Conservation (phyloP, 2,329 filamentous ascomycete species). For the Aspergillus udagawae region DNA sequence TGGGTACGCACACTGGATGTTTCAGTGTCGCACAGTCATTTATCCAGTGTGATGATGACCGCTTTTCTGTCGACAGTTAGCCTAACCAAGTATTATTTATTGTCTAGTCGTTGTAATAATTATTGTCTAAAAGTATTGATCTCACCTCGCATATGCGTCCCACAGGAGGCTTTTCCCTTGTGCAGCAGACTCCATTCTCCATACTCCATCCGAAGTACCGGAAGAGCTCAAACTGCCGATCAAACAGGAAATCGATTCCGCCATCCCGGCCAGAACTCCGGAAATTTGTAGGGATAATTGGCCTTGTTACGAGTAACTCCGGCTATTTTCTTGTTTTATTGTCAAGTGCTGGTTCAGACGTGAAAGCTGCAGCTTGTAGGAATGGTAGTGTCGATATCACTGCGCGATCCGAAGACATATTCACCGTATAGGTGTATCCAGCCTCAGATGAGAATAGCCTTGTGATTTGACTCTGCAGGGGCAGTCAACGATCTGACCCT, state of each 20-base stretch:
- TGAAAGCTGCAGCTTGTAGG: too few species aligned
- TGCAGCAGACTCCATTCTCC: too few species aligned
- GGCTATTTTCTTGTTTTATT: not conserved
- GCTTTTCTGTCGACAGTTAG: not conserved
- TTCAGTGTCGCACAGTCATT: not conserved
- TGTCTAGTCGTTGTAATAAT: not conserved
- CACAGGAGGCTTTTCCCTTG: not conserved
- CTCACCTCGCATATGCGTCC: not conserved
- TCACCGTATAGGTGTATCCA: too few species aligned
- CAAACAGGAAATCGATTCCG: too few species aligned
- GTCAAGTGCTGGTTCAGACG: too few species aligned
- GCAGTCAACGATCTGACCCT: too few species aligned
- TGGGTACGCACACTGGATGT: not conserved
- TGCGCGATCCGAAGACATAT: too few species aligned
- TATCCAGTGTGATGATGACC: not conserved
- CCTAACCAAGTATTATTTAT: not conserved
- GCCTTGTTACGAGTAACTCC: too few species aligned
- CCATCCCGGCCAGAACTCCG: not conserved
- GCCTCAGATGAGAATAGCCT: too few species aligned
- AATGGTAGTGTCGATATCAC: too few species aligned
- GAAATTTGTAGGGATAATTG: not conserved
- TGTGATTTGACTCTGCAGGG: too few species aligned
- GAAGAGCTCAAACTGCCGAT: not conserved
- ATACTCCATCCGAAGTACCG: not conserved
- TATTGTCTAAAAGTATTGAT: not conserved